Base-by-base conservation (phyloP, 2,329 filamentous ascomycete genomes). In the Fusarium sulawesiense region DNA sequence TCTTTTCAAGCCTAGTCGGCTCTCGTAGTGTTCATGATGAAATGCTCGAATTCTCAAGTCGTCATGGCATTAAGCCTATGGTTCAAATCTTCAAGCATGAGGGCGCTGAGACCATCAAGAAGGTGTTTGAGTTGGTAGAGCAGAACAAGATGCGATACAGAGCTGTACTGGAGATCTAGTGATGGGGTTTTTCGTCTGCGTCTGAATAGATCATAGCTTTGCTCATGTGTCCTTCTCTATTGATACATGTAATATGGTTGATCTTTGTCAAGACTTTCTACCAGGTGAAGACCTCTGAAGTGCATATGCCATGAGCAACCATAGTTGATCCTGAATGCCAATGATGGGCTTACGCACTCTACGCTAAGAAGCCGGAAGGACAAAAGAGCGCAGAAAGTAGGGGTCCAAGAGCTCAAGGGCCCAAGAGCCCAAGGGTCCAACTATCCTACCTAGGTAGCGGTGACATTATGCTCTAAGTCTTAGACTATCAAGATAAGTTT, bases 111-210 rank as follows among this genome's bases (percentile, higher is more conserved):
- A 62, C 25, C 6, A 63, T 63, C 32, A 54, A 47, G 1, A 14
- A 46, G 2, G 41, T 62, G 1, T 62, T 62, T 12, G 30, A 34
- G 1, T 12, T 63, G 3, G 7, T 63, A 0, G 27, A 55, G 12
- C 13, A 34, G 27, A 62, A 63, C 2, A 63, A 62, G n/a, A 63
- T 63, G 57, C 25, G 57, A 12, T 62, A 63, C 3, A 55, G 60
- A 11, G 60, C 60, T 46, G 60, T 63, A 7, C 14, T 63, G 6
- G 32, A 63, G 2, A 62, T 62, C 20, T 23, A n/a, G 0, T 4
- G 27, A 3, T 53, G 23, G 9, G 14, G 4, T 9, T 4, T 21
- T 4, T 5, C 12, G 4, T 10, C 5, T 29, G 10, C 14, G 16
- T 2, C 5, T 4, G 6, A 10, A 7, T 7, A 6, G 27, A 14